Percentiles rank a stretch among this genome's conserved stretches.
These are phyloP conservation scores for Fusarium tuaranense DNA, from an alignment of 2,329 filamentous ascomycete genomes.

Conservation along the genomic window DNA sequence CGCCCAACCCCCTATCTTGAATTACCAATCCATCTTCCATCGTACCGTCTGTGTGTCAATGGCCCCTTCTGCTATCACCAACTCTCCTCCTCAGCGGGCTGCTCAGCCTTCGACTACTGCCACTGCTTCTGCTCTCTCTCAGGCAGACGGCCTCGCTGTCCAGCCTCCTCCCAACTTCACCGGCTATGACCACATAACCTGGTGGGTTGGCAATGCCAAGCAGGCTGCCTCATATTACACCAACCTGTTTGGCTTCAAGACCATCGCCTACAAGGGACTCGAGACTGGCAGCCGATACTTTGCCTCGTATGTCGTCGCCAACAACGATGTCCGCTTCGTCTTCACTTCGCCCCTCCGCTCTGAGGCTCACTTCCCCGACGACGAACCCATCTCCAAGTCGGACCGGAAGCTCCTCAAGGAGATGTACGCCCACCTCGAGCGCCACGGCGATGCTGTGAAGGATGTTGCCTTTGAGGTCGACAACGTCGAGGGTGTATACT, in stretches of 20 bases:
- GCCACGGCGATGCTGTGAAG: constrained; percentile 93
- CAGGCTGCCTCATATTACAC: constrained; percentile 92
- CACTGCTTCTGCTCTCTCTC: constrained; percentile 45
- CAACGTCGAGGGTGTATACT: constrained; percentile 83
- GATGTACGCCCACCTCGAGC: constrained; percentile 85
- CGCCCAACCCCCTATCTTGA: constrained; percentile 9
- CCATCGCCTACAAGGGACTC: constrained; percentile 85
- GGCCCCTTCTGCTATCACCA: constrained; percentile 69
- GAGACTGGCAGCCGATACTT: constrained; percentile 87
- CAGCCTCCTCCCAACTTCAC: constrained; percentile 72
- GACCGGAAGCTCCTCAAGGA: constrained; percentile 76
- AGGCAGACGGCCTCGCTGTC: constrained; percentile 64
- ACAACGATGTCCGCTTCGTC: constrained; percentile 82
- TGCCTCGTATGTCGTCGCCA: constrained; percentile 86
- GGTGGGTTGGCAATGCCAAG: constrained; percentile 98
- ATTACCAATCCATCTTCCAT: constrained; percentile 23
- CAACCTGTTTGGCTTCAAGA: constrained; percentile 86
- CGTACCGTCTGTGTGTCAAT: constrained; percentile 54
- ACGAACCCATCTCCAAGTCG: constrained; percentile 70
- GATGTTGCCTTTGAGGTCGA: constrained; percentile 97
- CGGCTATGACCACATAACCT: constrained; percentile 93
- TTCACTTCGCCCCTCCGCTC: constrained; percentile 85
- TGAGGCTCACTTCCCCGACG: constrained; percentile 61
- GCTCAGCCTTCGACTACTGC: constrained; percentile 50
- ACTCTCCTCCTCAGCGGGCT: constrained; percentile 60